Base-by-base conservation (phyloP, 108 stramenopile genomes). In the Fragilaria crotonensis region DNA sequence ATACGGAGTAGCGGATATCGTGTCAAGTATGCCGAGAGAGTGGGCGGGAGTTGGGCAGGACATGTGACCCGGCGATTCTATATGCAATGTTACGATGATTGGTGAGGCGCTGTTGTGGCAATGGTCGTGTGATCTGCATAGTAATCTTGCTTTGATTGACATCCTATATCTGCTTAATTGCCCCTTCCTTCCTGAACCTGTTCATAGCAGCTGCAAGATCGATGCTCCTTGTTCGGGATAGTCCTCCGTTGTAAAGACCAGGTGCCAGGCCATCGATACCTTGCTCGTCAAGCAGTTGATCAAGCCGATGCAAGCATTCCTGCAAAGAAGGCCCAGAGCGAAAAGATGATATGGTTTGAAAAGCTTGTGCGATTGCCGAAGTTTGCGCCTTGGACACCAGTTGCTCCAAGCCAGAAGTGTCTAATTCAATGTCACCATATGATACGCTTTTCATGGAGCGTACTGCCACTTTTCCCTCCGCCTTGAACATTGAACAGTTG, bases 171-270 rank as follows among this genome's bases (percentile, higher is more conserved):
- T n/a, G n/a, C n/a, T n/a, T n/a, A n/a, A 81, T 65, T 46, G 52
- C 68, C 5, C 77, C 77, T 9, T 60, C 36, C 2, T 62, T 54
- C 54, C 90, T 63, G 30, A 92, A 64, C 47, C 90, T 59, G 60
- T 87, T 85, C 52, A 89, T 75, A 11, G 91, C 82, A 21, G 68
- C 91, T 49, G 84, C 87, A 30, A 93, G 71, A 52, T 93, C 91
- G 54, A 83, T 75, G 23, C 56, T 50, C 46, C 90, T 60, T 19
- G 87, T 81, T 61, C 85, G 69, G 18, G 81, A 75, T 63, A 93
- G 60, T 5, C 77, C 74, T 2, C 91, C 91, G 66, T 87, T 65
- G 59, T 69, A 89, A 33, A 81, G 70, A 25, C 79, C 85, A 33
- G 75, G 81, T 45, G 83, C 53, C 41, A 87, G 72, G 14, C 45